Conservation (phyloP, 257 asterid genomes). For the Scutellaria minor region DNA sequence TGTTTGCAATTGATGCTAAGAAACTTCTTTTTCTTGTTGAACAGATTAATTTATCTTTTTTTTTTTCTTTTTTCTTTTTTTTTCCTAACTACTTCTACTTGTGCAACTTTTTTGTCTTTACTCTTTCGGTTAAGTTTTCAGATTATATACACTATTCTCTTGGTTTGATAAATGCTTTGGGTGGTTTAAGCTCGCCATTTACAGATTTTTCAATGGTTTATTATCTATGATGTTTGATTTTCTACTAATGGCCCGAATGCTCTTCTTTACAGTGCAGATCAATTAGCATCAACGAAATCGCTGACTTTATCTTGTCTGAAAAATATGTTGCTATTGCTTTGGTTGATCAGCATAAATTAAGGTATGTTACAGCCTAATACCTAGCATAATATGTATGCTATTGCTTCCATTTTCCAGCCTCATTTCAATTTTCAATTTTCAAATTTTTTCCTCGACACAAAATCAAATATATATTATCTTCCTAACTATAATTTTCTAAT, state of each 20-base stretch:
- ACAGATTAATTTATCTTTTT: neutral
- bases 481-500: neutral
- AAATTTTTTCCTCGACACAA: neutral
- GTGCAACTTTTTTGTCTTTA: constrained; percentile 21
- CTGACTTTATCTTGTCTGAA: constrained; percentile 68
- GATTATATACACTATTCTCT: neutral
- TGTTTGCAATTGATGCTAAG: constrained; percentile 23
- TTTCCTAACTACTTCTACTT: neutral
- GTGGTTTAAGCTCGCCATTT: neutral
- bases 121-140: constrained; percentile 9
- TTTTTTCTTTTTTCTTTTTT: neutral
- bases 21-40: neutral
- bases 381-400: neutral
- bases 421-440: neutral
- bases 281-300: constrained; percentile 65
- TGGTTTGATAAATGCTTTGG: constrained; percentile 25
- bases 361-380: constrained; percentile 47
- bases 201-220: neutral
- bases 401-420: neutral
- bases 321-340: constrained; percentile 79
- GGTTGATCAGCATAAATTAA: constrained; percentile 80
- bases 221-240: neutral
- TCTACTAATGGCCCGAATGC: constrained; percentile 36
- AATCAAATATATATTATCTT: constrained; percentile 4
- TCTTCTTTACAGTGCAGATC: constrained; percentile 84